Evolutionary conservation across 345 rosid species (phyloP).

Genomic region (Populus pruinosa): DNA sequence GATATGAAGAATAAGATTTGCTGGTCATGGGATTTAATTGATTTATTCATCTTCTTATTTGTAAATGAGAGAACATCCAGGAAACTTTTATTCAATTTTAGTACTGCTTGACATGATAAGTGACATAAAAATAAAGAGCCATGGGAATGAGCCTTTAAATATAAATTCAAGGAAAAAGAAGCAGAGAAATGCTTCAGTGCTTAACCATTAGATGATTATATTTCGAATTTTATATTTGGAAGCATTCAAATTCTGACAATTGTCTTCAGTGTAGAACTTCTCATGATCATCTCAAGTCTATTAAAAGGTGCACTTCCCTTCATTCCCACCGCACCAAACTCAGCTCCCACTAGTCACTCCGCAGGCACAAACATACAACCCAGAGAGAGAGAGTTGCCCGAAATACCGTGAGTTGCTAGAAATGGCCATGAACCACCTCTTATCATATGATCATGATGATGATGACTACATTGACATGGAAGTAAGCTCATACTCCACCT

Average conservation of each 20-base stretch:
- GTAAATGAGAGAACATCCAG: too few relatives aligned
- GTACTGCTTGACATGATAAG: not conserved
- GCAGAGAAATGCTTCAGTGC: constrained; percentile 6
- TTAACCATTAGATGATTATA: constrained; percentile 15
- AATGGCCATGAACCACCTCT: constrained; percentile 49
- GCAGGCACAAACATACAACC: not conserved
- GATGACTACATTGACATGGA: constrained; percentile 88
- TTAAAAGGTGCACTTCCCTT: constrained; percentile 30
- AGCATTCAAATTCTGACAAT: constrained; percentile 20
- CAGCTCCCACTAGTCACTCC: not conserved
- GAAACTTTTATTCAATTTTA: too few relatives aligned
- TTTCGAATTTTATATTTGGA: constrained; percentile 34
- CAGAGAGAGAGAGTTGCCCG: constrained; percentile 1
- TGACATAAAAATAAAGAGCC: constrained; percentile 8
- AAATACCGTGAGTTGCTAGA: constrained; percentile 2
- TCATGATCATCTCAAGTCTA: constrained; percentile 12
- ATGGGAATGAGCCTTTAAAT: constrained; percentile 19
- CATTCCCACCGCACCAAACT: constrained; percentile 13
- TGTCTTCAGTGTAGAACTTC: constrained; percentile 5
- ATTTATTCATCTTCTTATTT: too few relatives aligned
- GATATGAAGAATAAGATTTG: too few relatives aligned
- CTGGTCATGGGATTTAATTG: too few relatives aligned
- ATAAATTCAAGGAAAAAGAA: constrained; percentile 4
- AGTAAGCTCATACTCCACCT: constrained; percentile 55
- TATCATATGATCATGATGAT: constrained; percentile 44